Conservation (phyloP, 148 eudicot species). For the Polygonum aviculare region DNA sequence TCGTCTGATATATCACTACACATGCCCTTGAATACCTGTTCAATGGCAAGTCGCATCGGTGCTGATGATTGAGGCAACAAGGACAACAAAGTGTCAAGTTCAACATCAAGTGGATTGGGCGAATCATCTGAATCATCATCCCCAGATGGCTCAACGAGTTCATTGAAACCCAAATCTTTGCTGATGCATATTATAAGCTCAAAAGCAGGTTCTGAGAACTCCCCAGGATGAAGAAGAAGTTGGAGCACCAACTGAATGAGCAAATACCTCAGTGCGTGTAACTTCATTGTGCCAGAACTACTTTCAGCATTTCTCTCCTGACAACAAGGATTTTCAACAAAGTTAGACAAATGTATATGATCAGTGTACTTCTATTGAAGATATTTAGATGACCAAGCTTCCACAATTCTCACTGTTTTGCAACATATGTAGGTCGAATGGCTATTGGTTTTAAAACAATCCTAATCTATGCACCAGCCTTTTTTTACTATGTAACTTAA, state of each 20-base stretch:
- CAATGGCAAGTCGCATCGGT: constrained; percentile 79
- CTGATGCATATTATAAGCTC: constrained; percentile 84
- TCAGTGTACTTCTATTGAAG: background rate
- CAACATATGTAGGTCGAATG: background rate
- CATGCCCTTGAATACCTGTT: constrained; percentile 84
- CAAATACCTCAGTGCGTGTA: constrained; percentile 90
- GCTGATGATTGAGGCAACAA: constrained; percentile 86
- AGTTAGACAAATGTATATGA: background rate
- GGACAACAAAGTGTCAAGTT: constrained; percentile 89
- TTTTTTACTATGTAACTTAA: background rate
- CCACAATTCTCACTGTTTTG: background rate
- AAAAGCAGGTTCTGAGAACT: constrained; percentile 66
- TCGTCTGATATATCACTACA: constrained; percentile 67
- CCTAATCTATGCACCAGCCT: background rate
- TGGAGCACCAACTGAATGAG: constrained; percentile 88
- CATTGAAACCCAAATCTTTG: constrained; percentile 58
- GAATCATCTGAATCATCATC: constrained; percentile 66
- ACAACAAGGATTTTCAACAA: background rate
- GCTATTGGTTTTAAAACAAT: background rate
- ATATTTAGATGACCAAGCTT: background rate
- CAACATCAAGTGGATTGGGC: constrained; percentile 76
- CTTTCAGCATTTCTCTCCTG: constrained; percentile 79
- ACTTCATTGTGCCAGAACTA: constrained; percentile 48
- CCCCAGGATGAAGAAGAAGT: constrained; percentile 76
- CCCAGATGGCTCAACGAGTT: constrained; percentile 54